These are phyloP conservation scores for Thalassiosira mediterranea DNA, from an alignment of 352 stramenopile species.

Conservation along the genomic window DNA sequence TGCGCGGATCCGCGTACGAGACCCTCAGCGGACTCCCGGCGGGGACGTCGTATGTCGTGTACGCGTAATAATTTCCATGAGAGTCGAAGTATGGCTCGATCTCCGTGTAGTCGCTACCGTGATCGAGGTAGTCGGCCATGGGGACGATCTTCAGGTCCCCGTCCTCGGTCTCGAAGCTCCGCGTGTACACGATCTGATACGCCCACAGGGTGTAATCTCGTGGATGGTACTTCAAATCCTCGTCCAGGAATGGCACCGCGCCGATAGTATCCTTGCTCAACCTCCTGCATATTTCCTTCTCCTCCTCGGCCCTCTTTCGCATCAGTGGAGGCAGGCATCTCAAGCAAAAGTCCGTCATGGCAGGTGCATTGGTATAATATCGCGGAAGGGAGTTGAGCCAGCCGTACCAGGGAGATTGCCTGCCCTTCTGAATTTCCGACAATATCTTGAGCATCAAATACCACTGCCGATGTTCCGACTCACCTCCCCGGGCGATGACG, in stretches of 20 bases:
- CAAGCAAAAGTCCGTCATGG: conserved; percentile 63
- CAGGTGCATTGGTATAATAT: conserved; percentile 55
- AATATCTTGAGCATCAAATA: conserved; percentile 70
- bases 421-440: conserved; percentile 50
- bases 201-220: conserved; percentile 49
- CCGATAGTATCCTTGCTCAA: conserved; percentile 34
- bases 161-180: conserved; percentile 39
- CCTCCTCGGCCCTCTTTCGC: conserved; percentile 41
- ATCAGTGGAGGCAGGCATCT: conserved; percentile 58
- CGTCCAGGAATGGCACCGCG: conserved; percentile 44
- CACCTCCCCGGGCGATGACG: conserved; percentile 14
- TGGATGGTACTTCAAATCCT: conserved; percentile 37
- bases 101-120: conserved; percentile 54
- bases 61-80: conserved; percentile 48
- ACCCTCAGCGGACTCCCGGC: conserved; percentile 49
- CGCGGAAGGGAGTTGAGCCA: conserved; percentile 49
- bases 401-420: conserved; percentile 20
- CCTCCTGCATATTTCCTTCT: conserved; percentile 43
- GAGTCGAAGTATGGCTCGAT: conserved; percentile 43
- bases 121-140: conserved; percentile 70
- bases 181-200: conserved; percentile 64
- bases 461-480: conserved; percentile 43
- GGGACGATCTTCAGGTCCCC: conserved; percentile 62
- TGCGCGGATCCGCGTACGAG: conserved; percentile 51
- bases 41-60: conserved; percentile 50